phyloP scores from a whole-genome alignment of 495 filamentous ascomycete species.

The Xylaria castorea region DNA sequence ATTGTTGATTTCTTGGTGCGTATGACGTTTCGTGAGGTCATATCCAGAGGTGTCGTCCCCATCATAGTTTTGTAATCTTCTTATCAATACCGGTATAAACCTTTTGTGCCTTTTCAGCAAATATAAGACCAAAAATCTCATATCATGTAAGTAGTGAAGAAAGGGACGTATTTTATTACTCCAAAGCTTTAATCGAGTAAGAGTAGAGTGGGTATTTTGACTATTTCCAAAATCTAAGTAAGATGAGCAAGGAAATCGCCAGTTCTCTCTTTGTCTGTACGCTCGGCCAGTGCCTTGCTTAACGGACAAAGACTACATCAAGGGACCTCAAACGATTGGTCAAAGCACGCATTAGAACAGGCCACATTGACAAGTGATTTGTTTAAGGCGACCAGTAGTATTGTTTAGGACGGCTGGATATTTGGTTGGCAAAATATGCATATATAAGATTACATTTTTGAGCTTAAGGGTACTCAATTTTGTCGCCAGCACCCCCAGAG shows the following conservation, averaged over 20 bases:
- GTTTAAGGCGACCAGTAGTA: neutral
- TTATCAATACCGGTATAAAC: neutral
- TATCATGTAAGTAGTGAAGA: neutral
- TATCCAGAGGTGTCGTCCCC: neutral
- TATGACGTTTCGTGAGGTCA: neutral
- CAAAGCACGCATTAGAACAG: neutral
- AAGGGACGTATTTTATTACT: neutral
- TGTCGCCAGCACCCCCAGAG: neutral
- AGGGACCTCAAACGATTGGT: neutral
- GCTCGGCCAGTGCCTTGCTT: neutral
- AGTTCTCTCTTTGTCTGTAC: neutral
- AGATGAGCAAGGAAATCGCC: neutral
- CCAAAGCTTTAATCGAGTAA: neutral
- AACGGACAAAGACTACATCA: neutral
- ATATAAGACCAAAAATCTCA: neutral
- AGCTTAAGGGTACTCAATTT: too few relatives aligned
- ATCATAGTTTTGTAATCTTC: neutral
- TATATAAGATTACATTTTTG: neutral
- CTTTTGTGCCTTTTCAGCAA: neutral
- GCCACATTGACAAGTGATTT: neutral
- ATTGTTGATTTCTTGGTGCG: too few relatives aligned
- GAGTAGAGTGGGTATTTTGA: neutral
- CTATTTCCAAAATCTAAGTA: neutral
- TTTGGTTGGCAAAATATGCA: too few relatives aligned
- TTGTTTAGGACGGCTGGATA: neutral